Evolutionary conservation across 176 grass and related monocot species (phyloP).

Genomic region (Carex pumila): DNA sequence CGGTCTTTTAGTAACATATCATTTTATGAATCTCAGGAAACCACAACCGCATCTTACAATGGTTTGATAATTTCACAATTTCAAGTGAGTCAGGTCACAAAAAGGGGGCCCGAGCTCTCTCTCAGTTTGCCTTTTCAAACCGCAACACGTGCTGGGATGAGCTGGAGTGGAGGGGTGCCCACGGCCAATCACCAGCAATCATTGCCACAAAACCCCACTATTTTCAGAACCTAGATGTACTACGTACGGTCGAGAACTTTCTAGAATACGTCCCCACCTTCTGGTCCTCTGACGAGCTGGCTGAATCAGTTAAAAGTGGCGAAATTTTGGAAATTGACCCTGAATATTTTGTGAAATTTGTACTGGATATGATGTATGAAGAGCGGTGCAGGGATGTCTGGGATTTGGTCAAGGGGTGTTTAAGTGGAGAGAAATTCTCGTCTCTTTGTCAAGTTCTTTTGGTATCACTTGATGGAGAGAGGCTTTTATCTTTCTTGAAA

Average conservation of each 20-base stretch:
- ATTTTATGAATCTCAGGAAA: conserved; percentile 44
- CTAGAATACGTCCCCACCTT: conserved; percentile 75
- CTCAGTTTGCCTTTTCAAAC: conserved; percentile 79
- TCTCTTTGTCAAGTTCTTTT: conserved; percentile 66
- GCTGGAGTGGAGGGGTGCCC: conserved; percentile 89
- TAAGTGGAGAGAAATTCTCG: conserved; percentile 65
- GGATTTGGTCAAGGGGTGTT: conserved; percentile 58
- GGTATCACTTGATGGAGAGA: conserved; percentile 58
- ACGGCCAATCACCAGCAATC: conserved; percentile 87
- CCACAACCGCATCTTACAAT: conserved; percentile 46
- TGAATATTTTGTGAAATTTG: conserved; percentile 69
- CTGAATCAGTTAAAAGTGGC: conserved; percentile 73
- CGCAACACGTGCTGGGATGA: conserved; percentile 89
- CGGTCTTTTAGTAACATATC: no score
- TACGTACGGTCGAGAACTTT: conserved; percentile 77
- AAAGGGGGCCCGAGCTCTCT: conserved; percentile 71
- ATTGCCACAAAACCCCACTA: conserved; percentile 93
- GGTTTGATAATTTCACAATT: conserved; percentile 78
- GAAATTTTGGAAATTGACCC: conserved; percentile 73
- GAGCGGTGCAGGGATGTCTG: conserved; percentile 61
- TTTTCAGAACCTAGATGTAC: conserved; percentile 79
- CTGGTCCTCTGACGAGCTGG: conserved; percentile 83
- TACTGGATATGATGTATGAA: conserved; percentile 59
- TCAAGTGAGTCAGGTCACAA: conserved; percentile 61
- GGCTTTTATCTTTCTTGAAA: conserved; percentile 61